These are phyloP conservation scores for Zalerion maritima DNA, from an alignment of 495 filamentous ascomycete species.

Conservation along the genomic window DNA sequence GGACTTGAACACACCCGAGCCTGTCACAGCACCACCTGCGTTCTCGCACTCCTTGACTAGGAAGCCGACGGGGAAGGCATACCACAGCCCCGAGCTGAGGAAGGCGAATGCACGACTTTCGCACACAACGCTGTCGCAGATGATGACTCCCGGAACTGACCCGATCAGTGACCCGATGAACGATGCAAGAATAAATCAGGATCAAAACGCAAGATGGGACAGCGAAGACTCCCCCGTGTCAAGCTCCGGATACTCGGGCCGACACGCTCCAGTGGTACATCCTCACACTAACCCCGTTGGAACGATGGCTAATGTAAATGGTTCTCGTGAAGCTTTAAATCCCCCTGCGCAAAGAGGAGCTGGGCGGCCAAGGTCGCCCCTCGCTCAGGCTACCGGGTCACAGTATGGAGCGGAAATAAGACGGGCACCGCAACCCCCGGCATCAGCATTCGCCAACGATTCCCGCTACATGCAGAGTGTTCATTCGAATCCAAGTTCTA, in stretches of 20 bases:
- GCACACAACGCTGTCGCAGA: constrained; percentile 58
- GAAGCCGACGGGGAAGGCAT: constrained; percentile 50
- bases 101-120: constrained; percentile 71
- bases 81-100: constrained; percentile 58
- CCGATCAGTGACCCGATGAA: constrained; percentile 12
- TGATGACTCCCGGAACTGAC: constrained; percentile 45
- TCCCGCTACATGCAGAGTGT: no score
- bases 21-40: constrained; percentile 59
- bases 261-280: constrained; percentile 30
- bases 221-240: constrained; percentile 12
- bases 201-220: constrained; percentile 16
- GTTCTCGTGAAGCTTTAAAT: constrained; percentile 34
- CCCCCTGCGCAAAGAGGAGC: constrained; percentile 10
- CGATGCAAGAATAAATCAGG: constrained; percentile 15
- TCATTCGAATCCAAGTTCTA: no score
- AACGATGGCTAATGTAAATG: constrained; percentile 34
- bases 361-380: constrained; percentile 8
- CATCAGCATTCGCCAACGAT: no score
- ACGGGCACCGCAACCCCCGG: no score
- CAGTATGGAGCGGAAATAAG: no score
- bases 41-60: constrained; percentile 59
- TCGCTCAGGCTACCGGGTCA: constrained; percentile 19
- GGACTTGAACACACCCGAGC: constrained; percentile 47
- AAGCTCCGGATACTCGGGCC: constrained; percentile 16
- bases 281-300: constrained; percentile 27